phyloP scores from a whole-genome alignment of 2,329 filamentous ascomycete species.

The Shiraia bambusicola region DNA sequence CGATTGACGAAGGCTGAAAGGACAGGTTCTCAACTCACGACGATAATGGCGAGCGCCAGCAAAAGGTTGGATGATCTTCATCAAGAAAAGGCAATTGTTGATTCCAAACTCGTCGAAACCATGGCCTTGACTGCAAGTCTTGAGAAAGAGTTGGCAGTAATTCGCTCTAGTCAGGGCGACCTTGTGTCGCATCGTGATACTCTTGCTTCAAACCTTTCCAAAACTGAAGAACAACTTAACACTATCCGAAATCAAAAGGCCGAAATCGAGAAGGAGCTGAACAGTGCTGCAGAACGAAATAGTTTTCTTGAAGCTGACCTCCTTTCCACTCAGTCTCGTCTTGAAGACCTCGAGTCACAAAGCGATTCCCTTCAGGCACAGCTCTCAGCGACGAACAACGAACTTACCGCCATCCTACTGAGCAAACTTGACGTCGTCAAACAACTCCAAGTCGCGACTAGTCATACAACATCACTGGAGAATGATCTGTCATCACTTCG shows the following conservation, averaged over 20 bases:
- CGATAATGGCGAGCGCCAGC: constrained; percentile 8
- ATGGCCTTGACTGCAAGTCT: constrained; percentile 1
- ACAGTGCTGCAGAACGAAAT: constrained; percentile 1
- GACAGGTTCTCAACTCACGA: constrained; percentile 15
- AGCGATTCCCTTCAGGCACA: constrained; percentile 14
- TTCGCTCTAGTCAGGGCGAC: constrained; percentile 11
- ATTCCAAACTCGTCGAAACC: constrained; percentile 11
- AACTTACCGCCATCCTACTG: constrained; percentile 15
- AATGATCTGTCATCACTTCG: constrained; percentile 17
- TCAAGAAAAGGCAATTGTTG: constrained; percentile 13
- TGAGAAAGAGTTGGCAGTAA: constrained; percentile 11
- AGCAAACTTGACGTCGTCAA: constrained; percentile 13
- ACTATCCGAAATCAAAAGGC: constrained; percentile 16
- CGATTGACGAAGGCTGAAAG: constrained; percentile 12
- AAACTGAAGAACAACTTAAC: constrained; percentile 14
- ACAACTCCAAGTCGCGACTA: constrained; percentile 12
- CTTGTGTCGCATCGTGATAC: constrained; percentile 10
- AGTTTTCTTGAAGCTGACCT: constrained; percentile 12
- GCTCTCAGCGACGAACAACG: constrained; percentile 11
- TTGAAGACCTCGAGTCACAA: constrained; percentile 19
- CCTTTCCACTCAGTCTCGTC: constrained; percentile 8
- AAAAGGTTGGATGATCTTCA: constrained; percentile 18
- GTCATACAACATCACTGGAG: constrained; percentile 13
- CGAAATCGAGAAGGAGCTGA: constrained; percentile 12
- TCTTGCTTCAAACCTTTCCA: constrained; percentile 2